Base-by-base conservation (phyloP, 768 basidiomycete genomes). In the Collybia sordida region DNA sequence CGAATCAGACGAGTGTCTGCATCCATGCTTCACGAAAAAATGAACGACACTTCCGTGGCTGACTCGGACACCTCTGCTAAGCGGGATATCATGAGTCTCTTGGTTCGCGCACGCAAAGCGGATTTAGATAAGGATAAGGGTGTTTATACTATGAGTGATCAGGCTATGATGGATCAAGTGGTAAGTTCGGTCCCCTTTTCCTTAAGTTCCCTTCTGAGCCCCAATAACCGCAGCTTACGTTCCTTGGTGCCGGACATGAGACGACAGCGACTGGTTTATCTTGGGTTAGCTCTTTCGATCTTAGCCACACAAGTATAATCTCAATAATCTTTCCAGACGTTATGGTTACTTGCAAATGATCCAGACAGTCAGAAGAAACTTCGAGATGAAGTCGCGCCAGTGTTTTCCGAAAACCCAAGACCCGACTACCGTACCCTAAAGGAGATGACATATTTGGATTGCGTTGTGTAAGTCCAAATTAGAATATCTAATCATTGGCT, bases 261-360 rank as follows among this genome's bases (percentile, higher is more conserved):
- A 77, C 76, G 4, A 77, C 75, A 9, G 75, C 78, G 0, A 71
- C 74, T 39, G 77, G 77, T 15, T 52, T 75, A 21, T 64, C 72
- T 18, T 85, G 81, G 80, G 75, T 76, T 52, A 21, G 64, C 54
- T 1, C 7, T 27, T 12, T 11, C 17, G 23, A 36, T 8, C 8
- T 37, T 43, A 8, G 21, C 5, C 24, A 12, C 9, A 23, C 9
- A 27, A 25, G 47, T 9, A 19, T 37, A 22, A 36, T 22, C 53
- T 15, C 43, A 4, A 60, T 17, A 37, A 23, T 12, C 52, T 28
- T 17, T 6, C 55, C 35, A 75, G 79, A 77, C 78, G 0, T 64
- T 81, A 6, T 81, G 79, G 78, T 67, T 79, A 19, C 72, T 85
- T 12, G 74, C 80, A 7, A 76, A 78, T 35, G 66, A 82, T 58